Base-by-base conservation (phyloP, 768 basidiomycete genomes). In the Lactifluus subvellereus region DNA sequence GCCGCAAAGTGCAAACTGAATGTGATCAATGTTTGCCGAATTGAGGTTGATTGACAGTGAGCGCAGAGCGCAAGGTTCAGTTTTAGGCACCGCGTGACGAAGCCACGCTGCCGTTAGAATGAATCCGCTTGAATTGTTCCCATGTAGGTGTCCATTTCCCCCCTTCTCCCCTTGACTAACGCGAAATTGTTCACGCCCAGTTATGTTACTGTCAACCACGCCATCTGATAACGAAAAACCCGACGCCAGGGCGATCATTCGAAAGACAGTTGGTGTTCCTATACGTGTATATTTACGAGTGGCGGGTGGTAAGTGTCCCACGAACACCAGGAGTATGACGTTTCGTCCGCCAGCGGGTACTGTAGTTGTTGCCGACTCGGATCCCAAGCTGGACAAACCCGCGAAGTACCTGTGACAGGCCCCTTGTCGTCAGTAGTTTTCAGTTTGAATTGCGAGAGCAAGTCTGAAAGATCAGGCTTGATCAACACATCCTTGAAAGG, bases 41-140 rank as follows among this genome's bases (percentile, higher is more conserved):
- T 22, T 32, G 27, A 32, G 22, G 37, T 61, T 54, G 20, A 40
- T 61, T 54, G 59, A 54, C 53, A 27, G 10, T 18, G 59, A 45
- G 43, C 52, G 52, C 59, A 54, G 14, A 30, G 27, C 30, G 27
- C 47, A 48, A 48, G 47, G 45, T 50, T 50, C 16, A 6, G 49
- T 16, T 16, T 50, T 50, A 16, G 49, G 14, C 49, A 13, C 40
- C 40, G 13, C 13, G 40, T 40, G 11, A 40, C 11, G 40, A 13
- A 14, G 6, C 11, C 40, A 22, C 0, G 45, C n/a, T 20, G 45
- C 45, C 20, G n/a, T 13, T 20, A n/a, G 11, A 27, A 37, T n/a
- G 9, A n/a, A 9, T 13, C 4, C 6, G 4, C 18, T 3, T 14
- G 38, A 58, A 27, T 42, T 48, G 35, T n/a, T 56, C 30, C 16